phyloP scores from a whole-genome alignment of 108 stramenopile genomes.

The Fragilariopsis cylindrus region DNA sequence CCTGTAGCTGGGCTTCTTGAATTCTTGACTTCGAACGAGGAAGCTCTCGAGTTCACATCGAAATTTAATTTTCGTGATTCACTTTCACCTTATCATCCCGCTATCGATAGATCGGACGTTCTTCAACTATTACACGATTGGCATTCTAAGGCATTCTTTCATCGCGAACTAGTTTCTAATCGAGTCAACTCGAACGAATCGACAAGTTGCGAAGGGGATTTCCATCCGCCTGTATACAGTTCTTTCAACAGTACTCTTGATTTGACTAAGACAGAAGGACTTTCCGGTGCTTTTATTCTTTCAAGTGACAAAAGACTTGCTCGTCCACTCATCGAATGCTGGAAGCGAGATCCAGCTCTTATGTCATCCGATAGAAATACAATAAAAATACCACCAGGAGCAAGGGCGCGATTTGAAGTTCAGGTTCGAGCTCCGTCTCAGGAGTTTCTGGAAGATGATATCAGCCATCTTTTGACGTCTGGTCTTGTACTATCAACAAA shows the following conservation, averaged over 20 bases:
- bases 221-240: constrained; percentile 22
- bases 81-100: constrained; percentile 27
- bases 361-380: constrained; percentile 1
- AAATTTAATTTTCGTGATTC: constrained; percentile 47
- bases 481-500: constrained; percentile 70
- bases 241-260: background rate
- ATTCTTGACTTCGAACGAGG: constrained; percentile 38
- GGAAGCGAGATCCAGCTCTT: constrained; percentile 8
- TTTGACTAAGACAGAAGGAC: background rate
- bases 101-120: constrained; percentile 15
- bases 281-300: constrained; percentile 46
- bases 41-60: constrained; percentile 20
- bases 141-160: constrained; percentile 34
- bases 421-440: constrained; percentile 46
- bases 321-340: constrained; percentile 31
- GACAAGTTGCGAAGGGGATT: constrained; percentile 3
- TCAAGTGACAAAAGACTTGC: constrained; percentile 53
- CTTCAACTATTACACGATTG: constrained; percentile 30
- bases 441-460: constrained; percentile 47
- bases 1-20: constrained; percentile 44
- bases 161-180: constrained; percentile 2
- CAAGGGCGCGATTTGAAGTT: constrained; percentile 62
- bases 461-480: constrained; percentile 65
- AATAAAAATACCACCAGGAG: constrained; percentile 72
- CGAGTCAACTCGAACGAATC: background rate